These are phyloP conservation scores for Henckelia pumila DNA, from an alignment of 257 asterid genomes.

Conservation along the genomic window DNA sequence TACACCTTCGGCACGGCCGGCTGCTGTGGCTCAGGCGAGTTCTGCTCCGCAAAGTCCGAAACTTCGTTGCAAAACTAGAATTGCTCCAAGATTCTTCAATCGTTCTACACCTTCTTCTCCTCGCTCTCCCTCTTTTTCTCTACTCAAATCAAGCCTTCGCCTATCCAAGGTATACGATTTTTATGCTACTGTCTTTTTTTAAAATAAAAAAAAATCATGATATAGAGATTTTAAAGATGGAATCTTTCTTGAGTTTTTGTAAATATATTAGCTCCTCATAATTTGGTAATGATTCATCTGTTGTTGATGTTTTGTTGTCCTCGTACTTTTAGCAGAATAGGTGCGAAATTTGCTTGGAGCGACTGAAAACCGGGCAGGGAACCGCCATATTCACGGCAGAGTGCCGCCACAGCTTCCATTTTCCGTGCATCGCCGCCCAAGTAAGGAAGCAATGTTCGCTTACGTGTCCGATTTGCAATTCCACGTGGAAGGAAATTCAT, in stretches of 20 bases:
- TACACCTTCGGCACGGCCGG: slow-evolving; percentile 6
- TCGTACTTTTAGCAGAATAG: slow-evolving; percentile 46
- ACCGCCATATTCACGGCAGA: slow-evolving; percentile 99
- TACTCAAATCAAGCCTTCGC: slow-evolving; percentile 65
- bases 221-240: slow-evolving; percentile 14
- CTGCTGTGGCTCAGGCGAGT: background rate
- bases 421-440: slow-evolving; percentile 82
- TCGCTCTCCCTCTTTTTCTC: slow-evolving; percentile 77
- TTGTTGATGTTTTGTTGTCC: background rate
- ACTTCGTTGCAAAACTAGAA: slow-evolving; percentile 59
- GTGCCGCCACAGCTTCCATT: slow-evolving; percentile 90
- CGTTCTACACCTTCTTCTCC: slow-evolving; percentile 89
- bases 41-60: slow-evolving; percentile 47
- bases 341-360: slow-evolving; percentile 72
- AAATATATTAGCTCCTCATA: background rate
- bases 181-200: background rate
- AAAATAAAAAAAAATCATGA: no score
- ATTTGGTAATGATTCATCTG: slow-evolving; percentile 28
- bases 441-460: slow-evolving; percentile 60
- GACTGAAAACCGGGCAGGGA: slow-evolving; percentile 82
- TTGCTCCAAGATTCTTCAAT: slow-evolving; percentile 56
- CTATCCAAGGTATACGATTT: slow-evolving; percentile 49
- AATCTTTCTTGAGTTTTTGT: background rate
- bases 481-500: slow-evolving; percentile 77
- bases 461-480: slow-evolving; percentile 70